Evolutionary conservation across 495 filamentous ascomycete genomes (phyloP).

Genomic region (Parmelia sp.): DNA sequence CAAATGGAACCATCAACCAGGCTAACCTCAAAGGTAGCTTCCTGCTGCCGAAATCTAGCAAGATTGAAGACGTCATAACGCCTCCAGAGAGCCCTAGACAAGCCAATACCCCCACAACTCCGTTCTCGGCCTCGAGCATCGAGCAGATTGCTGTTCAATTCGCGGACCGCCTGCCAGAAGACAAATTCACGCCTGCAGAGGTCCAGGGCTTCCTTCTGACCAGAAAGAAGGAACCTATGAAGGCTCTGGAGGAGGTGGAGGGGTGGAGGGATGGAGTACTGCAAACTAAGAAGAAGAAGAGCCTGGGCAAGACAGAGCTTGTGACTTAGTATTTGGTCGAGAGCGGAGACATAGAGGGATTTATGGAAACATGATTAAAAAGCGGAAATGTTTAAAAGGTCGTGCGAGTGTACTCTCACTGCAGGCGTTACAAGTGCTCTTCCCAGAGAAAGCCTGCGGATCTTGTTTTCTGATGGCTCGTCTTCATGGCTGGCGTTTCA

Average conservation of each 20-base stretch:
- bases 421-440: neutral
- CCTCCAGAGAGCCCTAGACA: slow-evolving; percentile 14
- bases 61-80: slow-evolving; percentile 3
- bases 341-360: neutral
- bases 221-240: slow-evolving; percentile 48
- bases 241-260: slow-evolving; percentile 49
- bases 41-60: neutral
- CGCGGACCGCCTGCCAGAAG: slow-evolving; percentile 51
- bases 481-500: neutral
- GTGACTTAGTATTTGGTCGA: neutral
- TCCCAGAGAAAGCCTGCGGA: neutral
- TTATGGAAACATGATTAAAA: neutral
- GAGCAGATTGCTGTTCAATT: slow-evolving; percentile 49
- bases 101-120: slow-evolving; percentile 1
- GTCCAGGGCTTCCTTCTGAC: slow-evolving; percentile 59
- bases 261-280: slow-evolving; percentile 49
- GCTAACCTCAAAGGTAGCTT: neutral
- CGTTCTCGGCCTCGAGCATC: slow-evolving; percentile 28
- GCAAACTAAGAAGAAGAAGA: slow-evolving; percentile 38
- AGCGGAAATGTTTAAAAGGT: neutral
- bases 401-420: neutral
- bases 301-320: slow-evolving; percentile 6
- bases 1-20: neutral
- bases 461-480: slow-evolving; percentile 2
- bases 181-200: slow-evolving; percentile 56